These are phyloP conservation scores for Harringtonia aguacate DNA, from an alignment of 2,329 filamentous ascomycete species.

Conservation along the genomic window DNA sequence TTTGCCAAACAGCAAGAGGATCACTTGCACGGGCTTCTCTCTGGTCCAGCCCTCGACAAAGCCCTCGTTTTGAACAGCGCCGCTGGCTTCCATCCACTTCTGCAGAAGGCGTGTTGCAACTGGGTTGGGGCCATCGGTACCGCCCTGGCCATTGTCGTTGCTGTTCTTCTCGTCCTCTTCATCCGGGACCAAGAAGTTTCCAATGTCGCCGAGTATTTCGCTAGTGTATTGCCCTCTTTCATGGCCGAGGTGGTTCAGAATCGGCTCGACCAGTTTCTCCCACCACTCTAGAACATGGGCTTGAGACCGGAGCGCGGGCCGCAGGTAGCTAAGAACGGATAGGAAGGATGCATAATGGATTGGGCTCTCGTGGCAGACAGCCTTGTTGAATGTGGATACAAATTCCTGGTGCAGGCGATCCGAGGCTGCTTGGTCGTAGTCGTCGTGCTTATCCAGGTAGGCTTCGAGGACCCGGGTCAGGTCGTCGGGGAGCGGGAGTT, in stretches of 20 bases:
- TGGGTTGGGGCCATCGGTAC: conserved; percentile 24
- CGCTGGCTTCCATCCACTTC: conserved; percentile 43
- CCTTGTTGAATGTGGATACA: conserved; percentile 52
- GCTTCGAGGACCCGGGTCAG: conserved; percentile 49
- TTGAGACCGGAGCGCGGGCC: conserved; percentile 52
- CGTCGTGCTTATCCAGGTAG: conserved; percentile 58
- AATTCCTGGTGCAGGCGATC: conserved; percentile 68
- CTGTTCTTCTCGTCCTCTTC: conserved; percentile 39
- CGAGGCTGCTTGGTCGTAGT: conserved; percentile 56
- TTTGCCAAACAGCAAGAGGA: conserved; percentile 52
- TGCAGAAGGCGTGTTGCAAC: conserved; percentile 46
- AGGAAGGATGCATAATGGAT: conserved; percentile 56
- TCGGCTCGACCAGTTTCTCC: conserved; percentile 48
- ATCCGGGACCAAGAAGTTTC: conserved; percentile 54
- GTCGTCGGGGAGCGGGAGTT: conserved; percentile 55
- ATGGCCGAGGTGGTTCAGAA: conserved; percentile 41
- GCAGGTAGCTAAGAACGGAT: conserved; percentile 51
- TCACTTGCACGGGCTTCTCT: conserved; percentile 38
- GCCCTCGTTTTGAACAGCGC: conserved; percentile 23
- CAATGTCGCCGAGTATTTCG: conserved; percentile 53
- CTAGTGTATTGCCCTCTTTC: conserved; percentile 57
- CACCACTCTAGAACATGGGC: conserved; percentile 62
- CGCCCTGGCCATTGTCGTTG: conserved; percentile 23
- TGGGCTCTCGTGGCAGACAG: conserved; percentile 44
- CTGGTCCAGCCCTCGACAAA: conserved; percentile 29